Evolutionary conservation across 176 grass and related monocot genomes (phyloP), one percentile per base, ranked within the genome.

Genomic region (Leersia perrieri): DNA sequence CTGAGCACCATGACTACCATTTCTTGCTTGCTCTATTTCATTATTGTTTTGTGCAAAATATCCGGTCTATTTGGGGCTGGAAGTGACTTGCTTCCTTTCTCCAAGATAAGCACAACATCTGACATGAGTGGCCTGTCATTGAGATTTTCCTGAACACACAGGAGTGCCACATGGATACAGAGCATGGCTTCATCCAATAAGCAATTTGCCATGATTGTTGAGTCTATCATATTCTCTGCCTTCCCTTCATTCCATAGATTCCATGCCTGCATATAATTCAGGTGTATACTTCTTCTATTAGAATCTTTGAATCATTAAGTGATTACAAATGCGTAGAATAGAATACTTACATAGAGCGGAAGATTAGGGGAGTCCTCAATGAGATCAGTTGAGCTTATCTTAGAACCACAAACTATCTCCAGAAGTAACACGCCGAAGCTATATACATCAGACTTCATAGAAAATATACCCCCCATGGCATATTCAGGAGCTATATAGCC

Each of bases 401-500:
- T 88, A 6, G 61, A 18, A 35, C 91, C 73, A 26, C 66, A 80
- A 11, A 88, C 61, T 71, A 86, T 65, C 64, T 93, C 88, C 10
- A 93, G 13, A 5, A 90, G 39, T 11, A 92, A 25, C 28, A 89
- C 76, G 9, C 87, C 87, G 1, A 92, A 92, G 73, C 86, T 92
- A 31, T 89, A 89, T 25, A 92, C 70, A 70, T 92, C 82, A 9
- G 90, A 87, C 40, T 89, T 92, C 28, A 74, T 64, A 12, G 90
- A 89, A 23, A 89, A 92, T 6, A 92, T 40, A 1, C 87, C 90
- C 18, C 60, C 90, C 90, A 92, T 92, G 14, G 87, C 90, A 86
- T 92, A 89, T 22, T 92, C 83, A 47, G 79, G 90, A 73, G 90
- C 80, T 87, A 92, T 92, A 3, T 92, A 92, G 5, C 90, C 86